Evolutionary conservation across 768 basidiomycete genomes (phyloP).

Genomic region (Suillus luteus): DNA sequence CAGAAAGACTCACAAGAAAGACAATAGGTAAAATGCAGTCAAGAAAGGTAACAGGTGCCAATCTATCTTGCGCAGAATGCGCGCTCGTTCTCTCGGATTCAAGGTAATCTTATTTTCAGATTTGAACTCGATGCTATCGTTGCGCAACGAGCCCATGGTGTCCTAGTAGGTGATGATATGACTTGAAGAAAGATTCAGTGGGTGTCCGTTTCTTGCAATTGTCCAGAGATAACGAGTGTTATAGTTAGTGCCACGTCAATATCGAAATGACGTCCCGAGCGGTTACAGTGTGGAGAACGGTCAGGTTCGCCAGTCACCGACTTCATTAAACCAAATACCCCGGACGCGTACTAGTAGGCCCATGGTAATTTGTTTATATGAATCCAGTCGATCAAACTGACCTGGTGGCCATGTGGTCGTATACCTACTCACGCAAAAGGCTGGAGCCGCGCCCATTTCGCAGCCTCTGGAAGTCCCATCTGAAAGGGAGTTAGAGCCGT

Average conservation of each 20-base stretch:
- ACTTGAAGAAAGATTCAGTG: too few relatives aligned
- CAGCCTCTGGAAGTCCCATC: too few relatives aligned
- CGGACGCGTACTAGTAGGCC: neutral
- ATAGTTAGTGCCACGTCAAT: neutral
- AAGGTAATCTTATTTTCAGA: slow-evolving; percentile 3
- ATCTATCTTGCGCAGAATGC: slow-evolving; percentile 44
- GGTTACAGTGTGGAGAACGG: neutral
- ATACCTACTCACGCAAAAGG: too few relatives aligned
- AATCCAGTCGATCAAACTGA: neutral
- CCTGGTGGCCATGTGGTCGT: neutral
- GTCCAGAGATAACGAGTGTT: neutral
- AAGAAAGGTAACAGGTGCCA: slow-evolving; percentile 46
- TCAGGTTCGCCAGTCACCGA: neutral
- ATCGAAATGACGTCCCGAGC: neutral
- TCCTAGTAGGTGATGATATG: too few relatives aligned
- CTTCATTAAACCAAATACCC: neutral
- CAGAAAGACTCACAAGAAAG: slow-evolving; percentile 42
- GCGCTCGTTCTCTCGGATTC: slow-evolving; percentile 24
- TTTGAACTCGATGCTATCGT: neutral
- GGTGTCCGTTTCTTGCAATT: too few relatives aligned
- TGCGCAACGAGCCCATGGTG: neutral
- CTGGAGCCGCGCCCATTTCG: too few relatives aligned
- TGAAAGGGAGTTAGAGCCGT: too few relatives aligned
- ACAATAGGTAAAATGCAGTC: slow-evolving; percentile 45
- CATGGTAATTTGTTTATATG: neutral